Conservation (phyloP, 2,329 filamentous ascomycete species). For the Aspergillus fumigatiaffinis region DNA sequence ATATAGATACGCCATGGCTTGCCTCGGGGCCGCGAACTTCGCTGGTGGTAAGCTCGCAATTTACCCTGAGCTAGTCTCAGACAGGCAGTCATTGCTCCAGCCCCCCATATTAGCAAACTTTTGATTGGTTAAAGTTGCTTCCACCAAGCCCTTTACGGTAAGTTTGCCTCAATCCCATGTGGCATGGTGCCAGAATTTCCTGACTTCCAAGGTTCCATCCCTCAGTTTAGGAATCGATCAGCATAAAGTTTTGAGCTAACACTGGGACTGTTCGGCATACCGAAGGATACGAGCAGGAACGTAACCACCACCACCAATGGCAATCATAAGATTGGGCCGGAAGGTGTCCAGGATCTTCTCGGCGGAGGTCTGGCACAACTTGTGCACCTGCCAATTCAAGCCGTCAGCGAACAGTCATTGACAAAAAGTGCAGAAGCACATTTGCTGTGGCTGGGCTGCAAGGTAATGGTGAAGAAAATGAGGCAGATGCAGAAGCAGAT, state of each 20-base stretch:
- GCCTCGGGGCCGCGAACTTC: neutral
- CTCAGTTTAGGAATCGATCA: neutral
- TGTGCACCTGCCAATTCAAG: slow-evolving; percentile 69
- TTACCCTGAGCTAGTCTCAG: neutral
- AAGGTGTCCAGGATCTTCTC: slow-evolving; percentile 76
- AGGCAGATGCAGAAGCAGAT: neutral
- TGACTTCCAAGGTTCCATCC: neutral
- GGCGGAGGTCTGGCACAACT: slow-evolving; percentile 87
- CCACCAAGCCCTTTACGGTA: neutral
- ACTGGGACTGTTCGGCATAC: slow-evolving; percentile 31
- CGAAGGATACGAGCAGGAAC: slow-evolving; percentile 94
- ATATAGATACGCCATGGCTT: no score
- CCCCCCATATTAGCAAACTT: neutral
- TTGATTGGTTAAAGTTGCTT: neutral
- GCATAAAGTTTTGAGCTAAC: neutral
- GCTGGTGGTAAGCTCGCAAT: neutral
- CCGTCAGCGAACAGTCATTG: slow-evolving; percentile 7
- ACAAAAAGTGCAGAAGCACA: slow-evolving; percentile 4
- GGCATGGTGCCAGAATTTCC: neutral
- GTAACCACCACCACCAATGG: slow-evolving; percentile 95
- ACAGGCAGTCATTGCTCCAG: neutral
- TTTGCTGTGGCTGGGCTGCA: neutral
- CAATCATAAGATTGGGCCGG: slow-evolving; percentile 94
- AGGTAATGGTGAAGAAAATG: neutral
- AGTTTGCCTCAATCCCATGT: neutral